Percentiles rank a stretch among this genome's conserved stretches.
phyloP scores from a whole-genome alignment of 257 asterid species.

The Cordia subcordata region DNA sequence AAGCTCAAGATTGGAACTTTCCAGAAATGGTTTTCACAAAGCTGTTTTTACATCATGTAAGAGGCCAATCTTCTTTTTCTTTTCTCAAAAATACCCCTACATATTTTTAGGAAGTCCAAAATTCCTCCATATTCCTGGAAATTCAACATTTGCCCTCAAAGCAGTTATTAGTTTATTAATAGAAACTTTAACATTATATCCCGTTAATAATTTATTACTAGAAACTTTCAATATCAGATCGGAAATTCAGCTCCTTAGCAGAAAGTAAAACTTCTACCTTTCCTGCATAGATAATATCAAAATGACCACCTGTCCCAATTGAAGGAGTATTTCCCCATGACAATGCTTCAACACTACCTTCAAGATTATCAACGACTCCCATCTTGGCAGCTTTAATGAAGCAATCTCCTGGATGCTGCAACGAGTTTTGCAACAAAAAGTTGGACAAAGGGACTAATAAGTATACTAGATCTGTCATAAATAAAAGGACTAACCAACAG shows the following conservation, averaged over 20 bases:
- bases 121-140: no score
- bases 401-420: constrained; percentile 69
- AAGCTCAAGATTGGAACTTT: no score
- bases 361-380: constrained; percentile 59
- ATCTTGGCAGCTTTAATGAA: constrained; percentile 71
- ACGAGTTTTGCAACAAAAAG: constrained; percentile 18
- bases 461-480: background rate
- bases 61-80: no score
- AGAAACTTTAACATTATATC: no score
- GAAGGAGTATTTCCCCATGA: constrained; percentile 87
- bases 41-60: no score
- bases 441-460: background rate
- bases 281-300: constrained; percentile 53
- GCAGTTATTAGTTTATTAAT: no score
- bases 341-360: constrained; percentile 77
- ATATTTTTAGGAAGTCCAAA: no score
- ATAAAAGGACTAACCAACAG: constrained; percentile 2
- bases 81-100: no score
- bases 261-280: constrained; percentile 40
- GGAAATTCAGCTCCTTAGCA: background rate
- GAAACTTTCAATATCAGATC: background rate
- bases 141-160: no score
- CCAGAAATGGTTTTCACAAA: no score
- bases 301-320: constrained; percentile 68
- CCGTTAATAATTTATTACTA: no score